Base-by-base conservation (phyloP, 2,329 filamentous ascomycete species). In the Botryosphaeria dothidea region DNA sequence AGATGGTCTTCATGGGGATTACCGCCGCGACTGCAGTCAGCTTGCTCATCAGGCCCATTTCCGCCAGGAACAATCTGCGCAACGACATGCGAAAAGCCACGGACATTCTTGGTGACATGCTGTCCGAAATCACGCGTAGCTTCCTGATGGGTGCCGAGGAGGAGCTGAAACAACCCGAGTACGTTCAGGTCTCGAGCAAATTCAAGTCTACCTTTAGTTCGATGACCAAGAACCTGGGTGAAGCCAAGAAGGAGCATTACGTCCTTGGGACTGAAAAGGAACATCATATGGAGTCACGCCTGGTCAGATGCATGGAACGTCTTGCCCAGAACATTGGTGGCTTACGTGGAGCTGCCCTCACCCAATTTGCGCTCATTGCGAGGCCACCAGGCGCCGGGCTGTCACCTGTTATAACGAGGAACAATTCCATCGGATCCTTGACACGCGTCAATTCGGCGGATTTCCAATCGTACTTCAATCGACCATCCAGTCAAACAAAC, bases 191-290 rank as follows among this genome's bases (percentile, higher is more conserved):
- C 38, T 85, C 85, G 15, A 80, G 83, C 2, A 82, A 82, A 45
- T 94, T 93, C 77, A 88, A 86, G 68, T 82, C 86, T 3, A 87
- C 88, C 1, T 89, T 93, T 71, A 82, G 84, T 15, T 84, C 87
- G 38, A 88, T 97, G 75, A 87, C 90, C 60, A 92, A 90, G 74
- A 90, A 92, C 66, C 82, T 97, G 13, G 86, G 88, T 68, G 94
- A 98, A 76, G 91, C 93, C 15, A 96, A 94, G 74, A 89, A 92
- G 66, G 94, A 98, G 76, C 92, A 97, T 73, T 97, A 92, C 72
- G 81, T 93, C 2, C 77, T 92, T 4, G 94, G 94, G 1, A 89
- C 87, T 2, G 93, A 97, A 74, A 85, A 85, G 64, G 85, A 94
- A 67, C 96, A 96, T 75, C 84, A 85, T 41, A 84, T 96, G 3